A percentile compares a stretch with the other conserved stretches of the same genome.
Conservation (phyloP, 495 filamentous ascomycete species). For the Neurospora cerealis region DNA sequence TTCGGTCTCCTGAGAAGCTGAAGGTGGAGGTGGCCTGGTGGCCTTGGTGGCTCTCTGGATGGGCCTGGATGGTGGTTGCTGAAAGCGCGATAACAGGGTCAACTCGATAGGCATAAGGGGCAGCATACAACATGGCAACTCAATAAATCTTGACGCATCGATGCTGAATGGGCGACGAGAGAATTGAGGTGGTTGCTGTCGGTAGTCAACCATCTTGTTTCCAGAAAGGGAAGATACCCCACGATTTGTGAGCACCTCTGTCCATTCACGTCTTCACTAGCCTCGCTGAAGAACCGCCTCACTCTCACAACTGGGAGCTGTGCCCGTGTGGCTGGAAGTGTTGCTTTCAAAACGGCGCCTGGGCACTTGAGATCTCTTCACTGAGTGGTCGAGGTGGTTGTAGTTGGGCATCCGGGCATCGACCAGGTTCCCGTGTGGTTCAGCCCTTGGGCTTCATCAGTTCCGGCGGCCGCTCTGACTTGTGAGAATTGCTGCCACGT, state of each 20-base stretch:
- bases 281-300: constrained; percentile 3
- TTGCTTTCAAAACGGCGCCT: neutral
- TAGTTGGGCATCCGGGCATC: constrained; percentile 21
- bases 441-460: neutral
- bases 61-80: neutral
- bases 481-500: neutral
- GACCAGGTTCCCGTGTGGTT: neutral
- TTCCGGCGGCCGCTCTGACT: neutral
- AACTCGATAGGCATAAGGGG: neutral
- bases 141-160: neutral
- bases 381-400: constrained; percentile 1
- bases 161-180: neutral
- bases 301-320: constrained; percentile 7
- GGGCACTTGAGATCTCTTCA: neutral
- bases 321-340: neutral
- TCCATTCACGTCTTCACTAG: constrained; percentile 2
- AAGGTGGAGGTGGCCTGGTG: neutral
- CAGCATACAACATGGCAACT: neutral
- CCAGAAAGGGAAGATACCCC: constrained; percentile 6
- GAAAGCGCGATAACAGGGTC: neutral
- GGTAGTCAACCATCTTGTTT: neutral
- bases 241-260: constrained; percentile 3
- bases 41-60: neutral
- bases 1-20: neutral
- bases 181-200: constrained; percentile 1